Evolutionary conservation across 2,329 filamentous ascomycete genomes (phyloP).

Genomic region (Cyphellophora attinorum): DNA sequence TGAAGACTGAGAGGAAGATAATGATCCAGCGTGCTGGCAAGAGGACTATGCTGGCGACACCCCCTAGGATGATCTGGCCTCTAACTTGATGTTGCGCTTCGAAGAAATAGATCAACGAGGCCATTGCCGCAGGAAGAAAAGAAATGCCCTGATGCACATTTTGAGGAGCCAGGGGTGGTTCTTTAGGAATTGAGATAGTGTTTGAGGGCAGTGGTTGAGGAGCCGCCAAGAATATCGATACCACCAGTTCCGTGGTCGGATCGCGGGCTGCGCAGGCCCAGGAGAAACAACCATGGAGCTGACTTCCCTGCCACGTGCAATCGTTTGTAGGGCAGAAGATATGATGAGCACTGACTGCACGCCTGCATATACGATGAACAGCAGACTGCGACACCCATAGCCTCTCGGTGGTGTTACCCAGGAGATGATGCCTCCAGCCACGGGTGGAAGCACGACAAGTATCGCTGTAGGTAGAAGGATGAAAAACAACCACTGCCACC

Average conservation of each 20-base stretch:
- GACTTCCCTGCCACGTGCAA: too few species aligned
- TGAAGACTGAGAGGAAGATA: slow-evolving; percentile 1
- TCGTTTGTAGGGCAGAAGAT: too few species aligned
- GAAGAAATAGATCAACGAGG: background rate
- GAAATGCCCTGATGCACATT: too few species aligned
- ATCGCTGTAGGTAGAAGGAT: background rate
- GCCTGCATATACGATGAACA: background rate
- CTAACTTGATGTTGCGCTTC: background rate
- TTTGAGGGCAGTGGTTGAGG: too few species aligned
- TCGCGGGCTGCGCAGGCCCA: too few species aligned
- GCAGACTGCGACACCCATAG: background rate
- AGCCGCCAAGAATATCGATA: too few species aligned
- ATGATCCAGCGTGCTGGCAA: background rate
- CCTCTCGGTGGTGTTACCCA: background rate
- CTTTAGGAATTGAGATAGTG: too few species aligned
- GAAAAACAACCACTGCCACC: slow-evolving; percentile 1
- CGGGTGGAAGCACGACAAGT: background rate
- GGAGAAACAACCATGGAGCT: too few species aligned
- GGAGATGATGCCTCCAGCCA: background rate
- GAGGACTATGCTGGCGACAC: background rate
- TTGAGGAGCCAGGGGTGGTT: too few species aligned
- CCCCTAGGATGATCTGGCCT: background rate
- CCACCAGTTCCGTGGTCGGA: too few species aligned
- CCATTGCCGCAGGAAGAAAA: too few species aligned
- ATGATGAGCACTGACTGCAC: background rate